Evolutionary conservation across 129 eudicot species (phyloP).

Genomic region (Flaveria trinervia): DNA sequence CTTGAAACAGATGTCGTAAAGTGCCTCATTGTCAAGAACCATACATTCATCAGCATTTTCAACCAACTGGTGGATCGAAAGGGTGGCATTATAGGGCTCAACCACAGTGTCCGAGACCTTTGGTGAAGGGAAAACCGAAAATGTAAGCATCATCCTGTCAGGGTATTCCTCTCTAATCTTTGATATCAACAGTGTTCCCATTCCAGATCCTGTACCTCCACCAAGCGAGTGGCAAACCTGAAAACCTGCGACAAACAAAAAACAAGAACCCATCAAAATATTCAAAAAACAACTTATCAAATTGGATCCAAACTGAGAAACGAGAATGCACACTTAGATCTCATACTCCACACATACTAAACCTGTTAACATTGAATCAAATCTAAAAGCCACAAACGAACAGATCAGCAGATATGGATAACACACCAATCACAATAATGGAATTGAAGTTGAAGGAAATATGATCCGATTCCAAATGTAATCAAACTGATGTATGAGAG

Average conservation of each 20-base stretch:
- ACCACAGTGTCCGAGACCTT: conserved; percentile 11
- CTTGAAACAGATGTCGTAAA: conserved; percentile 11
- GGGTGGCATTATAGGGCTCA: conserved; percentile 12
- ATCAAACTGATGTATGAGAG: too few relatives aligned
- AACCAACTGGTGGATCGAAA: conserved; percentile 10
- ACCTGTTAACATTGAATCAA: background rate
- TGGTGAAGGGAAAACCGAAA: conserved; percentile 17
- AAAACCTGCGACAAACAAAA: background rate
- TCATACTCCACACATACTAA: too few relatives aligned
- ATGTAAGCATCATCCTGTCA: conserved; percentile 12
- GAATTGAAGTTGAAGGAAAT: background rate
- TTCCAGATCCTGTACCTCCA: conserved; percentile 8
- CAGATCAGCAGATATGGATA: background rate
- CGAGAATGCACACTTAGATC: background rate
- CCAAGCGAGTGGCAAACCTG: conserved; percentile 16
- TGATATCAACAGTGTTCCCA: conserved; percentile 12
- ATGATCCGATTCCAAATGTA: too few relatives aligned
- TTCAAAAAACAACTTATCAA: background rate
- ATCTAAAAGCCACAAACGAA: background rate
- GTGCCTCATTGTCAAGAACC: conserved; percentile 15
- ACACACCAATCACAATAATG: background rate
- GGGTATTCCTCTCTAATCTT: conserved; percentile 15
- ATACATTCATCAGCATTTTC: conserved; percentile 17
- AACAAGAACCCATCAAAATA: background rate
- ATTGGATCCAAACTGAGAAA: background rate